phyloP scores from a whole-genome alignment of 768 basidiomycete species.

The Phylloporus sp. region DNA sequence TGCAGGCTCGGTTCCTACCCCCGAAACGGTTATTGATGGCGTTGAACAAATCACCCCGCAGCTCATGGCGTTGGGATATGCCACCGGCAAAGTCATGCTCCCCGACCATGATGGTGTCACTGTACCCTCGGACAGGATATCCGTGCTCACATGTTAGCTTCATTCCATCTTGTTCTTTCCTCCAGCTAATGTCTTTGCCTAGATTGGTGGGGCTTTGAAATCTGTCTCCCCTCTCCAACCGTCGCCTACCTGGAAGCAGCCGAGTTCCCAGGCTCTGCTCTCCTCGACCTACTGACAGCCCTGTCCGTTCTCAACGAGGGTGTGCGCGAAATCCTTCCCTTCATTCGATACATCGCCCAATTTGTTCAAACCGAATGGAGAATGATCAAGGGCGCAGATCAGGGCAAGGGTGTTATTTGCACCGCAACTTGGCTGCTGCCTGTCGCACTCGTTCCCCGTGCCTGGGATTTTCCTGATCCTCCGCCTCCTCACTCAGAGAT shows the following conservation, averaged over 20 bases:
- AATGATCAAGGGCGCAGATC: conserved; percentile 55
- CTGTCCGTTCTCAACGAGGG: conserved; percentile 66
- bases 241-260: conserved; percentile 56
- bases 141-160: conserved; percentile 68
- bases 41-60: conserved; percentile 69
- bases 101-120: conserved; percentile 67
- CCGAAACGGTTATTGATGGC: conserved; percentile 65
- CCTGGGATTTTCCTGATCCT: conserved; percentile 70
- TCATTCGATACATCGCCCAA: conserved; percentile 76
- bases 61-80: conserved; percentile 72
- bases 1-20: conserved; percentile 71
- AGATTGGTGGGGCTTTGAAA: conserved; percentile 93
- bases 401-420: conserved; percentile 77
- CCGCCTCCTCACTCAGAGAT: conserved; percentile 29
- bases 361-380: conserved; percentile 74
- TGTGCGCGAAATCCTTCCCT: conserved; percentile 77
- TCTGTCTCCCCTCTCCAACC: conserved; percentile 69
- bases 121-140: conserved; percentile 74
- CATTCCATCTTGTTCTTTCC: not conserved
- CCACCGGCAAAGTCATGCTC: conserved; percentile 57
- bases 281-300: conserved; percentile 74
- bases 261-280: conserved; percentile 49
- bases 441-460: conserved; percentile 67
- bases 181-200: conserved; percentile 6
- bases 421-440: conserved; percentile 91